Base-by-base conservation (phyloP, 495 filamentous ascomycete genomes). In the Bryoglossum gracile region DNA sequence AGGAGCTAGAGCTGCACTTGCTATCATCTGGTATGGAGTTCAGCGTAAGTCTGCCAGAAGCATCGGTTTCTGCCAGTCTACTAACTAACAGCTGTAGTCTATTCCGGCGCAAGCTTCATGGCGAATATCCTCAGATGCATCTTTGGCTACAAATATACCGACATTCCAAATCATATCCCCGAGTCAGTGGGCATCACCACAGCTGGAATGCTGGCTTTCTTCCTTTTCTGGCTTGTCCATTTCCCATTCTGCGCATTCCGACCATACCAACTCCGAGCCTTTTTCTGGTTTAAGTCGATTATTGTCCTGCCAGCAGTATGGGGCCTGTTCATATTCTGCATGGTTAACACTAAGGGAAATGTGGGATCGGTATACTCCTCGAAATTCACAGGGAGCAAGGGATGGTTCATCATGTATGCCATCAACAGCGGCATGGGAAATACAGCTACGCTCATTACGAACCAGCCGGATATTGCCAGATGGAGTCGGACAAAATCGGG, bases 211-310 rank as follows among this genome's bases (percentile, higher is more conserved):
- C 50, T 71, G 23, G 55, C 62, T 3, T 72, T 70, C 55, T 62
- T 74, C 56, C 43, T 74, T 9, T 73, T 71, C 55, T 74, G 71
- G 71, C 50, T 70, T 8, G 47, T 69, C 4, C 70, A 72, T 44
- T 51, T 74, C 19, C 65, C 68, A 22, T 68, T 71, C 51, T 55
- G 56, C 36, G 47, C 49, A 26, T 62, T 55, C 51, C 36, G 44
- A 18, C 56, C 62, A n/a, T 62, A 62, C 45, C 60, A 62, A 41
- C 46, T 64, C 11, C 51, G 54, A 2, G 42, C 23, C 11, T 62
- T 64, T 39, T 64, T 64, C 54, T 62, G 54, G 57, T 59, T 64
- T 49, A 64, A 64, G 48, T 50, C 54, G 4, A 62, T 60, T 32
- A 62, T 61, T 24, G 53, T 62, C 3, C 42, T 60, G 3, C 54